Evolutionary conservation across 2,329 filamentous ascomycete species (phyloP).

Genomic region (Fusarium pseudograminearum): DNA sequence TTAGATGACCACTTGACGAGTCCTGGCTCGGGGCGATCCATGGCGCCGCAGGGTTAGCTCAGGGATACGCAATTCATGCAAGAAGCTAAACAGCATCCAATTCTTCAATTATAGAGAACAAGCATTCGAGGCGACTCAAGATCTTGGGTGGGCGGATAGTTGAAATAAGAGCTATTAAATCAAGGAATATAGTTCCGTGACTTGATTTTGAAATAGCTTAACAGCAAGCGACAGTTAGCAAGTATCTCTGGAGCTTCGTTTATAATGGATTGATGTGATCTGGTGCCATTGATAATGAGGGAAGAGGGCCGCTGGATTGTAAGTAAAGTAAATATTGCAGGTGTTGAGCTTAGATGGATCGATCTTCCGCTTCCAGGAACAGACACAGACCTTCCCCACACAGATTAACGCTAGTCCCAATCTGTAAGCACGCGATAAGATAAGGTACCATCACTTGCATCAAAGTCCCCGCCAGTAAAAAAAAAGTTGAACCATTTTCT

Average conservation of each 20-base stretch:
- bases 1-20: constrained; percentile 76
- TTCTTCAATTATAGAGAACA: not conserved
- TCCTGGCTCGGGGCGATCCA: constrained; percentile 72
- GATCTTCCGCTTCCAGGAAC: constrained; percentile 25
- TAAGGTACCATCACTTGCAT: constrained; percentile 27
- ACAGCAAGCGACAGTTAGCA: not conserved
- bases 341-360: constrained; percentile 33
- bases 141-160: not conserved
- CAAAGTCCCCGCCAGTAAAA: constrained; percentile 23
- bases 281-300: constrained; percentile 24
- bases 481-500: constrained; percentile 41
- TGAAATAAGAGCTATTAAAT: constrained; percentile 20
- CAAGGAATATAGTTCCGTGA: constrained; percentile 5
- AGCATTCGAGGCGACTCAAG: constrained; percentile 8
- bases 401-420: constrained; percentile 31
- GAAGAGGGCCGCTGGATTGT: not conserved
- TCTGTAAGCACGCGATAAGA: constrained; percentile 44
- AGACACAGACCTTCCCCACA: constrained; percentile 35
- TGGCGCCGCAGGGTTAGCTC: constrained; percentile 46
- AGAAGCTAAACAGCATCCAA: not conserved
- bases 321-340: not conserved
- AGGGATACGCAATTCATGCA: not conserved
- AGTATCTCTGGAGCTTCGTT: not conserved
- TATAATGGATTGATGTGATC: constrained; percentile 4
- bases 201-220: not conserved